Evolutionary conservation across 2,329 filamentous ascomycete genomes (phyloP), one percentile per base, ranked within the genome.

Genomic region (Pseudogymnoascus sp.): DNA sequence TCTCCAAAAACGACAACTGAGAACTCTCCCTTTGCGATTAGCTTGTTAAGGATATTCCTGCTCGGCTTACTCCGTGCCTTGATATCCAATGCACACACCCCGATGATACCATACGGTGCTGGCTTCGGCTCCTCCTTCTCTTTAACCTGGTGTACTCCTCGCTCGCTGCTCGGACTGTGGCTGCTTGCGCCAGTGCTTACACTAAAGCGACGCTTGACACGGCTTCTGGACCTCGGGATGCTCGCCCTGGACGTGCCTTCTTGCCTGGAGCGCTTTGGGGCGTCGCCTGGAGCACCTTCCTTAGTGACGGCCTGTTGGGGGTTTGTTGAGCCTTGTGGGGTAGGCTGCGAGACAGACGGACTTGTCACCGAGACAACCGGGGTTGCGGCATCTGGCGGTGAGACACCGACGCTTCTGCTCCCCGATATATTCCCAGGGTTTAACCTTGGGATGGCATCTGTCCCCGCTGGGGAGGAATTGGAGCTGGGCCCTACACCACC

Each of bases 1-100:
- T 99, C 95, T 59, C 95, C 96, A 78, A 99, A 99, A 11, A 99
- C 93, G 66, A 96, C 88, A 23, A 97, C 93, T 71, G 99, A 93
- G 72, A 99, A 97, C 70, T 97, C 93, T 60, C 88, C 86, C 68
- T 96, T 93, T 35, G 90, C 86, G 68, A 97, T 93, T 19, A 99
- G 82, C 61, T 93, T 86, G 72, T 96, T 97, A 65, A 99, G 79
- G 69, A 99, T 99, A 72, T 96, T 97, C 68, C 96, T 85, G 73
- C 93, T 97, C 1, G 95, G 95, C 76, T 97, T 97, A 80, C 93
- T 97, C 71, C 95, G 85, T 36, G 95, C 95, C 78, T 99, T 99
- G 69, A 93, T 85, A 77, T 99, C 95, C 64, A 99, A 80, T 21
- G 95, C 96, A 75, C 95, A 99, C 9, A 99, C 91, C 62, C 95